Evolutionary conservation across 768 basidiomycete species (phyloP), one percentile per base, ranked within the genome.

Genomic region (Rhodotorula babjevae): DNA sequence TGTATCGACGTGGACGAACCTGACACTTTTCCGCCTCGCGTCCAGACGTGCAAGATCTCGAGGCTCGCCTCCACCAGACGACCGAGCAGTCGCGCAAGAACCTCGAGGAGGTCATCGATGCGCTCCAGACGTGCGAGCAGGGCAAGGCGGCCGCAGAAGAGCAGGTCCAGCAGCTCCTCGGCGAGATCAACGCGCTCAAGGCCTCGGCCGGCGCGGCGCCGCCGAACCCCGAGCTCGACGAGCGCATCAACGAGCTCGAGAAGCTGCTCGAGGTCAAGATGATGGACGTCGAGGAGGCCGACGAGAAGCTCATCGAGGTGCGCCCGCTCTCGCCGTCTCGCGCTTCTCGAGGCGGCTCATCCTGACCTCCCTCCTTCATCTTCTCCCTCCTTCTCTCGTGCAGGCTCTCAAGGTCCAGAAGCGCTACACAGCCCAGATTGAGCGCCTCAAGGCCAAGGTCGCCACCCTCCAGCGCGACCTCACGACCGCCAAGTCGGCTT

Each of bases 231-330:
- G 16, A 33, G 36, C 14, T 40, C 44, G 65, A 67, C 14, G 62
- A 55, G 7, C 50, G 66, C 2, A 33, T 71, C n/a, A 53, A 57
- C 14, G 69, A 75, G 59, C 69, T 75, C 31, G 69, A 71, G 50
- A 63, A 64, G 42, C 25, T 46, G 33, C 36, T 69, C 18, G 63
- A 75, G 56, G 49, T 11, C 15, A 65, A 59, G 59, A 44, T 57
- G 44, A 29, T 62, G 21, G 73, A 75, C 33, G 67, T 75, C 14
- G 73, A 75, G 49, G 69, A 75, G 36, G 67, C 73, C 25, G 65
- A 75, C 21, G 73, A 75, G 60, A 75, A 75, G 63, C 63, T 71
- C 29, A 67, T 75, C 49, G 69, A 75, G 40, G 73, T 65, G 36
- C 59, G 62, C n/a, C 42, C 2, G 19, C 27, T 18, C 14, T 5